These are phyloP conservation scores for Chrysosporium keratinophilum DNA, from an alignment of 2,329 filamentous ascomycete genomes.

Conservation along the genomic window DNA sequence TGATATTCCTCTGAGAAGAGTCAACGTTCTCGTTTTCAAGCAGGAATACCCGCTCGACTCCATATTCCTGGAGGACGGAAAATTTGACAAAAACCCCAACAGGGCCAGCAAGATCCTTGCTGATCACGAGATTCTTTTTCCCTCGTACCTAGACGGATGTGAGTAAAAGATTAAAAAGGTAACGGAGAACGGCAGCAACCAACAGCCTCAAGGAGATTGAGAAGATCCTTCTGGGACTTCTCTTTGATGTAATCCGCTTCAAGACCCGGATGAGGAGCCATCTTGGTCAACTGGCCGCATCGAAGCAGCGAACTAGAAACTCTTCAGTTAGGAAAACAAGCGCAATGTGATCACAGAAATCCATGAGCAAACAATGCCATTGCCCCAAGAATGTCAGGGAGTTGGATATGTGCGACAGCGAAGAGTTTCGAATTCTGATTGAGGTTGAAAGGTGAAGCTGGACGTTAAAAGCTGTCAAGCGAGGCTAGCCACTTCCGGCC, in stretches of 20 bases:
- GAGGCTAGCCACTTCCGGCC: background rate
- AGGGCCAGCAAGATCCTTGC: slow-evolving; percentile 78
- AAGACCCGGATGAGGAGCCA: slow-evolving; percentile 36
- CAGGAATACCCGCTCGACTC: slow-evolving; percentile 94
- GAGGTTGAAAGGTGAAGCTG: background rate
- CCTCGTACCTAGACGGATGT: slow-evolving; percentile 67
- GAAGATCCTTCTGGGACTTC: slow-evolving; percentile 70
- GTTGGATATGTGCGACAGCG: background rate
- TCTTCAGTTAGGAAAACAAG: background rate
- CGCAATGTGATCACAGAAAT: background rate
- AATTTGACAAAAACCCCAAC: slow-evolving; percentile 90
- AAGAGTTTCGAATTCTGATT: background rate
- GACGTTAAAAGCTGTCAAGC: background rate
- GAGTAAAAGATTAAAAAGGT: background rate
- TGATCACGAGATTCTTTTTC: slow-evolving; percentile 96
- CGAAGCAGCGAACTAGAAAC: background rate
- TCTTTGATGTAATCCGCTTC: slow-evolving; percentile 40
- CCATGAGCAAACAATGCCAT: background rate
- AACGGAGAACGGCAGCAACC: slow-evolving; percentile 36
- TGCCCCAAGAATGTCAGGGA: background rate
- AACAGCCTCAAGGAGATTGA: slow-evolving; percentile 90
- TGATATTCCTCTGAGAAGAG: slow-evolving; percentile 83
- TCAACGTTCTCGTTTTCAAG: slow-evolving; percentile 93
- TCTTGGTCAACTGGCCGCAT: slow-evolving; percentile 19
- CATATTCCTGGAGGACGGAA: slow-evolving; percentile 89